Conservation (phyloP, 139 green algal species). For the Picochlorum sp. region DNA sequence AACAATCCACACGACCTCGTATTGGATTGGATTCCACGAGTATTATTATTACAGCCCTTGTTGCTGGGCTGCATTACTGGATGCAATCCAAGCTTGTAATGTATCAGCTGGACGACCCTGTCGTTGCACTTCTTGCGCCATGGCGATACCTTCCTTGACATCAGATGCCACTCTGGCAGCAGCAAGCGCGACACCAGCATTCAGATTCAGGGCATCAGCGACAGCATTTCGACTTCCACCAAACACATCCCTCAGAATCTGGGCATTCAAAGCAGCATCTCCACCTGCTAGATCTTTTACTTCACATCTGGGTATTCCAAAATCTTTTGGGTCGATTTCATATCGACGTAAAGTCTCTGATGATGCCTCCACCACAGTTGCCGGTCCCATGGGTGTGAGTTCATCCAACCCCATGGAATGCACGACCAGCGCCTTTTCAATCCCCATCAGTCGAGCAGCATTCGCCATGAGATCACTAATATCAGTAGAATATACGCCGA, state of each 20-base stretch:
- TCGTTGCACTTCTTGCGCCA: conserved; percentile 58
- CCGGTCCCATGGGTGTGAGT: conserved; percentile 89
- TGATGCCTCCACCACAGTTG: conserved; percentile 83
- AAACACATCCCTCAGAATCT: conserved; percentile 85
- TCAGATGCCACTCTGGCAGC: conserved; percentile 53
- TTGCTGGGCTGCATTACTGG: conserved; percentile 29
- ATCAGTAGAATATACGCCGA: conserved; percentile 78
- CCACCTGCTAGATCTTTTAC: conserved; percentile 88
- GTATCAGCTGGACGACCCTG: conserved; percentile 40
- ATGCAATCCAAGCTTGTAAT: conserved; percentile 43
- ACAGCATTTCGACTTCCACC: conserved; percentile 70
- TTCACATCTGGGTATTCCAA: conserved; percentile 82
- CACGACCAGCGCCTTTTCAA: conserved; percentile 88
- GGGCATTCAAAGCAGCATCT: conserved; percentile 78
- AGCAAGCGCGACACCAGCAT: conserved; percentile 84
- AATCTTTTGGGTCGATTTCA: conserved; percentile 61
- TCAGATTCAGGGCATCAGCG: conserved; percentile 87
- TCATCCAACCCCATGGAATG: conserved; percentile 93
- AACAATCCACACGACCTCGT: no score
- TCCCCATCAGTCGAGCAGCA: conserved; percentile 65
- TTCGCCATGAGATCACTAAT: conserved; percentile 78
- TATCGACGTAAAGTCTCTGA: conserved; percentile 33
- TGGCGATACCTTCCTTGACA: conserved; percentile 75
- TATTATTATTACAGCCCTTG: background rate
- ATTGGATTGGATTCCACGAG: no score